These are phyloP conservation scores for Pulveroboletus ravenelii DNA, from an alignment of 768 basidiomycete genomes.

Conservation along the genomic window DNA sequence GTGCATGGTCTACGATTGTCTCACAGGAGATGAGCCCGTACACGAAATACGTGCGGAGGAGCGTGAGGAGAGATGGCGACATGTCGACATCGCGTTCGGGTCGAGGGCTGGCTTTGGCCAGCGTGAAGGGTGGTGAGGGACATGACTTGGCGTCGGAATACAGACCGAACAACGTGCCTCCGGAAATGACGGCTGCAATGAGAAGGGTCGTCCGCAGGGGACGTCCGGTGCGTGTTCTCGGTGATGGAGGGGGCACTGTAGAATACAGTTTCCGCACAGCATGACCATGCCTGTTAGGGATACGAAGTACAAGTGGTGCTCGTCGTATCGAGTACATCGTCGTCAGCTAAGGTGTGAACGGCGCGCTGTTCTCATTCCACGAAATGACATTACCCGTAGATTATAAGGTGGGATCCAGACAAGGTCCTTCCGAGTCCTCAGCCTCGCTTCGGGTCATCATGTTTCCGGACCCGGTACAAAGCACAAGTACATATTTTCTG, in stretches of 20 bases:
- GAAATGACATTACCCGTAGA: neutral
- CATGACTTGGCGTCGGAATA: slow-evolving; percentile 27
- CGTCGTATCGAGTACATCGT: slow-evolving; percentile 14
- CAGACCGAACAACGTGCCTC: slow-evolving; percentile 13
- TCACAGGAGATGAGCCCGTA: slow-evolving; percentile 80
- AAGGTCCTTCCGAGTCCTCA: slow-evolving; percentile 13
- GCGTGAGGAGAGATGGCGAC: slow-evolving; percentile 30
- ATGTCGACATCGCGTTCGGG: neutral
- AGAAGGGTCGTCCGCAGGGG: slow-evolving; percentile 13
- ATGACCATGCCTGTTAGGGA: neutral
- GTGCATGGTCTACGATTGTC: slow-evolving; percentile 69
- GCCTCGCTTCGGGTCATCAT: too few relatives aligned
- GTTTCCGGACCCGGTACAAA: too few relatives aligned
- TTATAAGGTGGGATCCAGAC: neutral
- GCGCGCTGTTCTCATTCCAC: neutral
- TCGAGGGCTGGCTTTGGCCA: neutral
- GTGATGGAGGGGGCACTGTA: neutral
- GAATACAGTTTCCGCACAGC: slow-evolving; percentile 3
- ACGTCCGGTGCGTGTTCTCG: slow-evolving; percentile 1
- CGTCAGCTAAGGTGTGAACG: neutral
- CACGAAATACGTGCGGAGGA: slow-evolving; percentile 74
- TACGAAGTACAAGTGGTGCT: neutral
- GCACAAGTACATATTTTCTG: neutral
- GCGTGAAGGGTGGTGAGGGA: slow-evolving; percentile 17
- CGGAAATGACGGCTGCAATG: slow-evolving; percentile 16